Conservation (phyloP, 345 rosid species). For the Acer negundo region DNA sequence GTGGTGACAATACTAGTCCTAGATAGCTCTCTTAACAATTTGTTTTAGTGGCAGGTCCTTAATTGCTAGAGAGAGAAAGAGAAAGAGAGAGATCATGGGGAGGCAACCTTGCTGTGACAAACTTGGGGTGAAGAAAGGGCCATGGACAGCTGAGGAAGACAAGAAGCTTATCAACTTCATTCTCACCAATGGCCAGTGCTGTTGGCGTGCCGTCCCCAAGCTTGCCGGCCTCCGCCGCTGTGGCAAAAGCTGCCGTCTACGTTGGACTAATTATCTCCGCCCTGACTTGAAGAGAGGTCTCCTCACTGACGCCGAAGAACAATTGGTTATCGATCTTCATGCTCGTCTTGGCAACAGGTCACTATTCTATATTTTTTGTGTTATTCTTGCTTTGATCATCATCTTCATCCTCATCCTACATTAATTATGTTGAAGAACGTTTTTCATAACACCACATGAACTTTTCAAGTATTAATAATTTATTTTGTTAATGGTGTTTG, state of each 20-base stretch:
- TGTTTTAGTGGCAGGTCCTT: neutral
- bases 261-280: constrained; percentile 91
- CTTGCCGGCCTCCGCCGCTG: constrained; percentile 85
- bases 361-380: neutral
- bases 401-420: too few relatives aligned
- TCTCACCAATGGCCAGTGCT: constrained; percentile 77
- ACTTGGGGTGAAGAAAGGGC: constrained; percentile 79
- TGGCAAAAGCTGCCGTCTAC: constrained; percentile 88
- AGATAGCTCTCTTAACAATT: neutral
- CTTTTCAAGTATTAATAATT: neutral
- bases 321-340: constrained; percentile 77
- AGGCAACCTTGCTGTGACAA: constrained; percentile 86
- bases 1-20: constrained; percentile 21
- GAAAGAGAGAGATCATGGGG: constrained; percentile 41
- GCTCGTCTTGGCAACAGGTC: constrained; percentile 81
- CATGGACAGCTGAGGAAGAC: constrained; percentile 91
- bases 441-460: too few relatives aligned
- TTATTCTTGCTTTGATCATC: neutral
- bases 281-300: constrained; percentile 89
- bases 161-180: constrained; percentile 74
- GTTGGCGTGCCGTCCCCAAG: constrained; percentile 85
- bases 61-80: constrained; percentile 15
- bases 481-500: constrained; percentile 14
- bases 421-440: too few relatives aligned
- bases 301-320: constrained; percentile 69